Percentiles rank a stretch among this genome's conserved stretches.
These are phyloP conservation scores for Colletotrichum trifolii DNA, from an alignment of 2,329 filamentous ascomycete species.

Conservation along the genomic window DNA sequence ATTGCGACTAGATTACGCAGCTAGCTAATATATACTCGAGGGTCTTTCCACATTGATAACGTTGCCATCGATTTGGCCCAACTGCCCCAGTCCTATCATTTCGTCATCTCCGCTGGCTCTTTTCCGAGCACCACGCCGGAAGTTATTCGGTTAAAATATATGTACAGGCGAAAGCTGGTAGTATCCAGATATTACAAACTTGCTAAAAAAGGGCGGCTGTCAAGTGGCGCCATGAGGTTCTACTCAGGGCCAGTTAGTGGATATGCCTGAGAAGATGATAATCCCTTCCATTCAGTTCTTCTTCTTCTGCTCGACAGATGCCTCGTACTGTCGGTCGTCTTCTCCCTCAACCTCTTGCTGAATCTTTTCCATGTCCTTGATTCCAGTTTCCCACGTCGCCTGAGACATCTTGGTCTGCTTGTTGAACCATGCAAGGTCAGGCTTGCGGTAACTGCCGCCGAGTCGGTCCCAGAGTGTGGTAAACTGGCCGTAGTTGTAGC, in stretches of 20 bases:
- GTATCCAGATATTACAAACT: conserved; percentile 26
- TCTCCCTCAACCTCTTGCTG: conserved; percentile 57
- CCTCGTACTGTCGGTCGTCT: conserved; percentile 38
- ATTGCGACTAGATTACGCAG: neutral
- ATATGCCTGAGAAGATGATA: neutral
- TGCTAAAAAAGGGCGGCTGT: neutral
- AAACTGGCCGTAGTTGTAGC: conserved; percentile 78
- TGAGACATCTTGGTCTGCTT: conserved; percentile 77
- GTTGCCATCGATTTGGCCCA: no score
- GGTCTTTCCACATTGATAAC: neutral
- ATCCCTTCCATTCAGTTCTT: conserved; percentile 27
- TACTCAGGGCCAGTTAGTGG: neutral
- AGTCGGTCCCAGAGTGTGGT: conserved; percentile 81
- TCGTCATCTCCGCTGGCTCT: conserved; percentile 1
- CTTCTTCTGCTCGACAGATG: conserved; percentile 39
- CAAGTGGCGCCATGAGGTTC: neutral
- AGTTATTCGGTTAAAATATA: neutral
- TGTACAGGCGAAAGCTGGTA: conserved; percentile 25
- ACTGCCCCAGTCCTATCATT: conserved; percentile 3
- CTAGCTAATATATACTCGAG: neutral
- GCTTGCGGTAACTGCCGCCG: conserved; percentile 78
- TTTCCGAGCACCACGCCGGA: neutral
- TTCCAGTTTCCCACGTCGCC: conserved; percentile 69
- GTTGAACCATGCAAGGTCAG: conserved; percentile 77
- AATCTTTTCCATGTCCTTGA: conserved; percentile 73